Evolutionary conservation across 352 stramenopile genomes (phyloP), one percentile per base, ranked within the genome.

Genomic region (Phytophthora citricola): DNA sequence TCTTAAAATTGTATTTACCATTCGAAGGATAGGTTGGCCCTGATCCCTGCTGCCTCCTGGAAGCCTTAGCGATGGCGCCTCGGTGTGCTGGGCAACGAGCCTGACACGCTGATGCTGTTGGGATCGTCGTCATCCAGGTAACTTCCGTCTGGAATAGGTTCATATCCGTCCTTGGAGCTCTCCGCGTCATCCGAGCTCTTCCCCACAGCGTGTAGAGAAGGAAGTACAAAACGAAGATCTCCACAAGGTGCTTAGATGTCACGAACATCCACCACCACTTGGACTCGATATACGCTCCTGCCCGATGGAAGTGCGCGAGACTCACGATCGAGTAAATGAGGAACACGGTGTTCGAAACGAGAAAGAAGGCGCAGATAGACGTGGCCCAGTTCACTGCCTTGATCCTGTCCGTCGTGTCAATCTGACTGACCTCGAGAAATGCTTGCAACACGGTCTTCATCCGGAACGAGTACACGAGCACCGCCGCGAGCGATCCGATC

Each of bases 381-480:
- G 95, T 98, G 40, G 98, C 98, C 85, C 92, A 98, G 32, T 98
- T 93, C 47, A 99, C 98, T 4, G 94, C 89, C 61, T 94, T 95
- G 36, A 99, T 97, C 61, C 98, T 92, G 59, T 90, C 92, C n/a
- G 98, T 97, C 12, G 95, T 99, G 36, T 97, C 95, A 43, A 99
- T 97, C 74, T 99, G 94, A 60, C 97, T 98, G 20, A 99, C 97
- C 39, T 97, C 95, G 5, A 98, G 86, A 43, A 99, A 90, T 2
- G 97, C 98, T 50, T 93, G 94, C 8, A 99, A 76, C 48, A 99
- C 97, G 1, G 93, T 99, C 54, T 97, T 93, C 80, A 99, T 98
- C 50, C 94, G 81, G 75, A 97, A 97, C 46, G 88, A 98, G 75
- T 98, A 98, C 40, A 98, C 92, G 9, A 93, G 94, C 38, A 98